Evolutionary conservation across 495 filamentous ascomycete species (phyloP), one percentile per base, ranked within the genome.

Genomic region (Neurospora cerealis): DNA sequence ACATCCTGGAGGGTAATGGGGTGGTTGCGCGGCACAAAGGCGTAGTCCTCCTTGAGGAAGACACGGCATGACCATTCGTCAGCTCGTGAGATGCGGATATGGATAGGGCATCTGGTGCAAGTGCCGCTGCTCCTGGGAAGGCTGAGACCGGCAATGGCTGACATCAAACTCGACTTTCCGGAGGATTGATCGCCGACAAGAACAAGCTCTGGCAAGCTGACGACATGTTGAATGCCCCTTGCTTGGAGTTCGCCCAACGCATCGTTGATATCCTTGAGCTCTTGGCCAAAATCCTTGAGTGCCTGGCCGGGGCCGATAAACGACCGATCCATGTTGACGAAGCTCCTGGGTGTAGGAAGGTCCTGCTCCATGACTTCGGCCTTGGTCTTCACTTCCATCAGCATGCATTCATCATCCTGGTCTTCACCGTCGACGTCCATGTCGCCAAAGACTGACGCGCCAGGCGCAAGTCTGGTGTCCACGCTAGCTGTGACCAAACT

Each of bases 121-220:
- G 90, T 91, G 0, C 89, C 91, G 0, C 86, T 84, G 73, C 85
- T 87, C 3, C 92, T 84, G 0, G 93, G 93, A 0, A 95, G 87
- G 70, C 89, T 89, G 69, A 96, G 91, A n/a, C 90, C 92, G 2
- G 91, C 90, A 41, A 96, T 89, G 0, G 90, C 92, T 38, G 93
- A 92, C 80, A 97, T 93, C 0, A 96, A 81, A 3, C 91, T 93
- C 4, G 88, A 91, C 75, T 97, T 97, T 0, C 93, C 93, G 0
- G 93, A 89, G 4, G 87, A 90, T 74, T 96, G 93, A 72, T 96
- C 93, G 1, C 93, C 93, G 2, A 95, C 89, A 0, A 94, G 88
- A 15, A 92, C 92, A 19, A 96, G 87, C 74, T 93, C 93, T 0
- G 93, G 93, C 0, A 96, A 81, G 3, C 86, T 86, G 0, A 91